Base-by-base conservation (phyloP, 1,284 basidiomycete genomes). In the Wallemia mellicola region DNA sequence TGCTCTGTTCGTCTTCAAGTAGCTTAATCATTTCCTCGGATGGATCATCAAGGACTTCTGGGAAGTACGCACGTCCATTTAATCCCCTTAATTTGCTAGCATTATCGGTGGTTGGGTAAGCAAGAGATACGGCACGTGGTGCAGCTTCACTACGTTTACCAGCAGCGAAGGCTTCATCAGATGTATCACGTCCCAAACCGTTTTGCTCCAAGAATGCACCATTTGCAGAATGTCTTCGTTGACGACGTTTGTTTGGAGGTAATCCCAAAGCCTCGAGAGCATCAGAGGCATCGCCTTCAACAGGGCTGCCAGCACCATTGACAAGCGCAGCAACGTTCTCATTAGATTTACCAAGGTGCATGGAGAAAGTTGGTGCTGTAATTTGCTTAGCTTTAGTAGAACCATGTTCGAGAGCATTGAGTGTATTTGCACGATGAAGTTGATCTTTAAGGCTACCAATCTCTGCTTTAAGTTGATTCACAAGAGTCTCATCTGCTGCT, bases 1-100 rank as follows among this genome's bases (percentile, higher is more conserved):
- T 73, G 59, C 79, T 82, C 68, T 86, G 87, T 64, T 82, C 78
- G 67, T 96, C 87, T 67, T 92, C 86, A 74, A 99, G 81, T 57
- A 96, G 75, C 60, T 83, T 77, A 64, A 95, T 87, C 72, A 96
- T 92, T 74, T 96, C 89, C 68, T 96, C 89, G 0, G 85, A 82
- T 17, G 86, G 80, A 68, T 89, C 86, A 65, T 95, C 88, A 64
- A 81, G 79, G 22, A 65, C 63, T 58, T 67, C 66, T 27, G 65
- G 66, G 66, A 83, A 75, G 69, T 84, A 76, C 58, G 82, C 73
- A 58, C 86, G 71, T 27, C 84, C 83, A 64, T 84, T 86, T 2
- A 73, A 70, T 57, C 77, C 75, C 17, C 62, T 62, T 27, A 60
- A 57, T n/a, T 48, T 83, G 76, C 76, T 73, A 61, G 77, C 78